These are phyloP conservation scores for Boletus pseudopeckii DNA, from an alignment of 768 basidiomycete species.

Conservation along the genomic window DNA sequence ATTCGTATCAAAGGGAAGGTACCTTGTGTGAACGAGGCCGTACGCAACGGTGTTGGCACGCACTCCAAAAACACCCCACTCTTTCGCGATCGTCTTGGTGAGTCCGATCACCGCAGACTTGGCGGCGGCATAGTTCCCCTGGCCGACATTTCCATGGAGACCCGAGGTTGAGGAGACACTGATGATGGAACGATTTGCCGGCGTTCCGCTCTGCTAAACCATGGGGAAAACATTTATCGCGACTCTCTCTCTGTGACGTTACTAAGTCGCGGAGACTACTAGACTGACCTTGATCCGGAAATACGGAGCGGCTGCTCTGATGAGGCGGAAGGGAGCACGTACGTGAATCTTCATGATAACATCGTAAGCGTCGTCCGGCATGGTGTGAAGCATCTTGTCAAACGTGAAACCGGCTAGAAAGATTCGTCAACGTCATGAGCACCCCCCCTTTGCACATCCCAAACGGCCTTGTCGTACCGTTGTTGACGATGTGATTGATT, in stretches of 20 bases:
- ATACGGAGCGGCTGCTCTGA: constrained; percentile 81
- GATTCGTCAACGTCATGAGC: background rate
- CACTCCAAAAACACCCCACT: constrained; percentile 82
- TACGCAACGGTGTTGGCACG: constrained; percentile 81
- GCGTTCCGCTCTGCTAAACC: constrained; percentile 43
- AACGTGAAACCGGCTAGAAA: constrained; percentile 67
- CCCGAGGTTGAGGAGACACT: constrained; percentile 84
- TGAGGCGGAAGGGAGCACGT: constrained; percentile 80
- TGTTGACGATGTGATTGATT: constrained; percentile 86
- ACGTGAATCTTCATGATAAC: constrained; percentile 84
- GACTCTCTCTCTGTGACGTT: background rate
- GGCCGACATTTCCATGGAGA: constrained; percentile 84
- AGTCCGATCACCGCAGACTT: constrained; percentile 76
- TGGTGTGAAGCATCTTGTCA: constrained; percentile 87
- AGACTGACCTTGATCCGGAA: constrained; percentile 65
- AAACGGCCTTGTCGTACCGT: constrained; percentile 41
- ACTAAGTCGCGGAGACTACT: background rate
- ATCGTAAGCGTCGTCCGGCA: constrained; percentile 77
- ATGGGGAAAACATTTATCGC: background rate
- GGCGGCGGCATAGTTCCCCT: constrained; percentile 78
- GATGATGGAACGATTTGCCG: constrained; percentile 70
- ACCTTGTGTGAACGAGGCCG: constrained; percentile 77
- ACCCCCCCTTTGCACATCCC: background rate
- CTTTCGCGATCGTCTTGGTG: constrained; percentile 84
- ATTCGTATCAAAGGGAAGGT: background rate